Percentiles rank a stretch among this genome's conserved stretches.
phyloP scores from a whole-genome alignment of 495 filamentous ascomycete genomes.

The Ramalina peruviana region DNA sequence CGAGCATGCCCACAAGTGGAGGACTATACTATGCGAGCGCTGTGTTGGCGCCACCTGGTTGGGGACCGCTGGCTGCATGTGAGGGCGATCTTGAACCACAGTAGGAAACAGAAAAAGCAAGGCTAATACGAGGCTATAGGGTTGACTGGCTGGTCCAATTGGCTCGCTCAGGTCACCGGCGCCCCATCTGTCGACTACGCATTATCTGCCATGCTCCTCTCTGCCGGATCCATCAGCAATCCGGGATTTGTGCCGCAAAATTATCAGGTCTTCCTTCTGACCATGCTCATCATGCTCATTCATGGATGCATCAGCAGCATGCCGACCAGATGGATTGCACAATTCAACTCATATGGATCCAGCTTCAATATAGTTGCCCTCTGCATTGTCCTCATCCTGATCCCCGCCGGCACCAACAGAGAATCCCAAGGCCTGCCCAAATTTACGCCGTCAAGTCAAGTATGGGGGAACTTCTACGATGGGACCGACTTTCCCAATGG shows the following conservation, averaged over 20 bases:
- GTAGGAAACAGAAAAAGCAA: background rate
- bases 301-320: slow-evolving; percentile 60
- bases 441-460: slow-evolving; percentile 46
- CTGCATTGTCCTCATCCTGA: slow-evolving; percentile 52
- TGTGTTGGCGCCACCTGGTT: slow-evolving; percentile 60
- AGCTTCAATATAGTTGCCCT: slow-evolving; percentile 62
- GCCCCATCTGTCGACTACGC: slow-evolving; percentile 54
- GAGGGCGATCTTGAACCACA: slow-evolving; percentile 14
- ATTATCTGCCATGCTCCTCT: slow-evolving; percentile 58
- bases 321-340: slow-evolving; percentile 60
- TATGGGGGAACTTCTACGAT: slow-evolving; percentile 59
- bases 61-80: slow-evolving; percentile 58
- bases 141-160: slow-evolving; percentile 66
- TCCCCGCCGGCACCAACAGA: slow-evolving; percentile 44
- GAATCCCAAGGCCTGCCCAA: slow-evolving; percentile 37
- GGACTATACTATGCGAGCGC: slow-evolving; percentile 70
- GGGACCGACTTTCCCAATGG: slow-evolving; percentile 59
- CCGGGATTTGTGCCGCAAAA: slow-evolving; percentile 48
- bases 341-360: slow-evolving; percentile 63
- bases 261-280: slow-evolving; percentile 61
- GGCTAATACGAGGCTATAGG: slow-evolving; percentile 18
- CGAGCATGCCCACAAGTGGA: slow-evolving; percentile 56
- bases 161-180: slow-evolving; percentile 55
- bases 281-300: slow-evolving; percentile 52
- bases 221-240: slow-evolving; percentile 52